Percentiles rank a stretch among this genome's conserved stretches.
These are phyloP conservation scores for Phoma sp. DNA, from an alignment of 2,329 filamentous ascomycete genomes.

Conservation along the genomic window DNA sequence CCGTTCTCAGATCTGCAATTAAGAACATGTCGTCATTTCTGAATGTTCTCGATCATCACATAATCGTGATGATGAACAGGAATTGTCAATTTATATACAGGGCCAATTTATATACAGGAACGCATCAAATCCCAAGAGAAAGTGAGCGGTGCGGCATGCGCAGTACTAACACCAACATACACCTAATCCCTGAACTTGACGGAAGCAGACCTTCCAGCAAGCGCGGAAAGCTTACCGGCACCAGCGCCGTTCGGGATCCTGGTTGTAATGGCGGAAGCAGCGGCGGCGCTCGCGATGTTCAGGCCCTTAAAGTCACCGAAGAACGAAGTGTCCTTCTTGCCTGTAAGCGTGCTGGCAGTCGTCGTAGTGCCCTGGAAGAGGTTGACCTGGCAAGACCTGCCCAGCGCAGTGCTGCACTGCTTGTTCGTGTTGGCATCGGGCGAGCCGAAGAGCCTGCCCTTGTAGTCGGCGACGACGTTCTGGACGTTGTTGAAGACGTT, in stretches of 20 bases:
- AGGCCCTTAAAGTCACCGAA: slow-evolving; percentile 14
- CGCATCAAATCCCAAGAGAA: too few species aligned
- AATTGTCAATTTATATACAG: too few species aligned
- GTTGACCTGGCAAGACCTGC: slow-evolving; percentile 13
- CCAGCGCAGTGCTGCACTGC: slow-evolving; percentile 18
- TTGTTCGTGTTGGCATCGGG: slow-evolving; percentile 16
- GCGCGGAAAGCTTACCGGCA: slow-evolving; percentile 14
- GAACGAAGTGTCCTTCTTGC: slow-evolving; percentile 14
- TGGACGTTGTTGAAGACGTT: slow-evolving; percentile 20
- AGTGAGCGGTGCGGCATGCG: too few species aligned
- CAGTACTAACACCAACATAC: not conserved
- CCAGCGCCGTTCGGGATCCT: slow-evolving; percentile 12
- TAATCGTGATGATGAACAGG: too few species aligned
- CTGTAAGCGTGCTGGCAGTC: slow-evolving; percentile 4
- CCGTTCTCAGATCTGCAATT: too few species aligned
- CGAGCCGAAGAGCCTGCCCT: slow-evolving; percentile 16
- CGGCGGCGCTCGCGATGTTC: not conserved
- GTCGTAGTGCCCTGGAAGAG: slow-evolving; percentile 18
- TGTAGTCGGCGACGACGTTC: slow-evolving; percentile 16
- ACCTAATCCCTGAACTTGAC: slow-evolving; percentile 9
- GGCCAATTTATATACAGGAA: too few species aligned
- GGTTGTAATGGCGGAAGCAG: slow-evolving; percentile 2
- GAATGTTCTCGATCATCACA: too few species aligned
- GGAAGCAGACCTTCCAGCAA: slow-evolving; percentile 9
- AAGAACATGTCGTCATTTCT: too few species aligned